These are phyloP conservation scores for Phialophora chinensis DNA, from an alignment of 2,329 filamentous ascomycete species.

Conservation along the genomic window DNA sequence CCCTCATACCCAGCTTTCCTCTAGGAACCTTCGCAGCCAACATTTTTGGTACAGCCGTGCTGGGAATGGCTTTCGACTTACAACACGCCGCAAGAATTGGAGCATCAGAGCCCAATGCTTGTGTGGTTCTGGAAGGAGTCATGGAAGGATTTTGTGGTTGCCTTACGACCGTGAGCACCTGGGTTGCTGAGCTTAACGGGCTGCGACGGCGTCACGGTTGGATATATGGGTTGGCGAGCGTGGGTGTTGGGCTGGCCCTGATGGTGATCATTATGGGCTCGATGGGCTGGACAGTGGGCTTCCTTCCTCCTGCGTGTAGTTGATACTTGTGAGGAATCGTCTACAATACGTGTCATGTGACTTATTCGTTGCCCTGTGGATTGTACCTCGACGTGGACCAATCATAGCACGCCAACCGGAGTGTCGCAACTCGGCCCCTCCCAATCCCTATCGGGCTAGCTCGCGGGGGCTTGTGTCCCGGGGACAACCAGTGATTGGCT, in stretches of 20 bases:
- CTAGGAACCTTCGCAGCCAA: conserved; percentile 83
- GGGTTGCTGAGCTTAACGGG: conserved; percentile 63
- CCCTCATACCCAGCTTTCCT: conserved; percentile 68
- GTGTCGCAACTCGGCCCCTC: background rate
- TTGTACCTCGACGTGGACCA: background rate
- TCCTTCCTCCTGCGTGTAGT: conserved; percentile 42
- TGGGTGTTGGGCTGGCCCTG: conserved; percentile 63
- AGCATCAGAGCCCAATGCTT: conserved; percentile 54
- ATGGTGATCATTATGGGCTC: conserved; percentile 77
- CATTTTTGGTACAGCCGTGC: conserved; percentile 71
- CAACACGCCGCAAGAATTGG: conserved; percentile 63
- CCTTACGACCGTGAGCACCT: conserved; percentile 68
- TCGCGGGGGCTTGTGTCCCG: background rate
- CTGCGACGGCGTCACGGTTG: conserved; percentile 65
- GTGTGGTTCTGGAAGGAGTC: conserved; percentile 67
- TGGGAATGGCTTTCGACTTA: conserved; percentile 77
- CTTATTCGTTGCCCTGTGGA: background rate
- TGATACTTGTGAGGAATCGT: conserved; percentile 7
- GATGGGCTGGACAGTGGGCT: conserved; percentile 71
- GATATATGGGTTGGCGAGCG: conserved; percentile 56
- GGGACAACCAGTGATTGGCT: background rate
- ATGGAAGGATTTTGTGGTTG: conserved; percentile 70
- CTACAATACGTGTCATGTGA: background rate
- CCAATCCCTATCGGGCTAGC: background rate
- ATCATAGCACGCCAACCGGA: background rate